Evolutionary conservation across 805 yeast genomes (phyloP).

Genomic region (Lipomyces kockii): DNA sequence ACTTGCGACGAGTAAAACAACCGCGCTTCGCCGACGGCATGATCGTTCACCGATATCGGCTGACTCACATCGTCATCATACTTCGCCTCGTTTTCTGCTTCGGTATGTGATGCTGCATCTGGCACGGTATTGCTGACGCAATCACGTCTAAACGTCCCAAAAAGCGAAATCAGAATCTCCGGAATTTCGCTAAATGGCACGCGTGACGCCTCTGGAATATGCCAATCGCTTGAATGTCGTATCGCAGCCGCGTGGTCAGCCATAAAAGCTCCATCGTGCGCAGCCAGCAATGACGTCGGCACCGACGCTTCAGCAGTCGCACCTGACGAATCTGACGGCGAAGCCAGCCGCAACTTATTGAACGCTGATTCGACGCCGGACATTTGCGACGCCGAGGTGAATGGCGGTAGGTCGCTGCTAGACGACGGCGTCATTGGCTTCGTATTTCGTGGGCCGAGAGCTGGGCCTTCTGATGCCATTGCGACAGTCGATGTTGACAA

Average conservation of each 20-base stretch:
- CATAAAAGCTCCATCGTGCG: slow-evolving; percentile 2
- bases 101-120: not conserved
- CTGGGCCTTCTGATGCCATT: no score
- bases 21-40: slow-evolving; percentile 23
- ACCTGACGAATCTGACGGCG: no score
- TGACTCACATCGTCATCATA: not conserved
- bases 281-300: not conserved
- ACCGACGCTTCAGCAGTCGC: no score
- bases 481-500: no score
- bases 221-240: slow-evolving; percentile 16
- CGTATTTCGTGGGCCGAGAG: no score
- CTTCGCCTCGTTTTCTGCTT: not conserved
- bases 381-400: no score
- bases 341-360: no score
- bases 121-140: slow-evolving; percentile 1
- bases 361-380: no score
- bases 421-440: no score
- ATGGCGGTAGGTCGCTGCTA: no score
- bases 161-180: slow-evolving; percentile 23
- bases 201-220: slow-evolving; percentile 14
- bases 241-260: slow-evolving; percentile 8
- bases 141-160: slow-evolving; percentile 25
- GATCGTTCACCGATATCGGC: not conserved
- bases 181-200: slow-evolving; percentile 24
- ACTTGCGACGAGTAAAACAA: slow-evolving; percentile 22